A percentile compares a stretch with the other conserved stretches of the same genome.
Conservation (phyloP, 2,329 filamentous ascomycete species). For the Stylonectria norvegica region DNA sequence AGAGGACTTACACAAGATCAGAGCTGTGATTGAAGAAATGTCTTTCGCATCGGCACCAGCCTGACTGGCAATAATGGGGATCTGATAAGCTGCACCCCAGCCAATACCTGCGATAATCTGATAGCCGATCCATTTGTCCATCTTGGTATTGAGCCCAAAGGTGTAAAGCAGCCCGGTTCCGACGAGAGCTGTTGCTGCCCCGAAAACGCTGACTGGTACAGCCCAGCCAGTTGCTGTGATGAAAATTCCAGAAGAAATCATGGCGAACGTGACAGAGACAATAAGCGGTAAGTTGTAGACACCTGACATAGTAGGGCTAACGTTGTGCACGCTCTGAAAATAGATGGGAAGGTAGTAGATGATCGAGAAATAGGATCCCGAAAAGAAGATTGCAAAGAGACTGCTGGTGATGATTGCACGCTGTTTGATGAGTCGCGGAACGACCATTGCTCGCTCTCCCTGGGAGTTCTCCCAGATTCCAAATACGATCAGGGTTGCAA, state of each 20-base stretch:
- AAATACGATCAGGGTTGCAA: not conserved
- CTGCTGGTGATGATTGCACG: conserved; percentile 30
- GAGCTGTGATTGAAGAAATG: conserved; percentile 39
- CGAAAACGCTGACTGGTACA: conserved; percentile 33
- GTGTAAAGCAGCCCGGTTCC: conserved; percentile 42
- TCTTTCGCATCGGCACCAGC: conserved; percentile 40
- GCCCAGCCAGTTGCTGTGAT: conserved; percentile 35
- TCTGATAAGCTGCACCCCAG: conserved; percentile 43
- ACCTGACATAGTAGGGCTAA: conserved; percentile 19
- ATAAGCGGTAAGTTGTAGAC: conserved; percentile 22
- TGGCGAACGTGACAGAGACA: conserved; percentile 15
- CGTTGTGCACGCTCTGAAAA: conserved; percentile 43
- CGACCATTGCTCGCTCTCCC: conserved; percentile 32
- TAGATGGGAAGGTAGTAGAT: conserved; percentile 47
- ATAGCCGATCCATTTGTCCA: conserved; percentile 21
- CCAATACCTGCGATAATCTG: conserved; percentile 42
- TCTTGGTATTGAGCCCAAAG: conserved; percentile 13
- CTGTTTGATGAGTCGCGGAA: conserved; percentile 38
- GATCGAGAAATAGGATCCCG: conserved; percentile 24
- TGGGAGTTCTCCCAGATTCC: not conserved
- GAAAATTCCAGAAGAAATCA: conserved; percentile 19
- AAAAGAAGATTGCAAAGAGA: conserved; percentile 10
- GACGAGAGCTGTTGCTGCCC: conserved; percentile 28
- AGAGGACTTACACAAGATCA: conserved; percentile 37
- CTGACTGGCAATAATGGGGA: conserved; percentile 44